Evolutionary conservation across 1,284 basidiomycete genomes (phyloP), one percentile per base, ranked within the genome.

Genomic region (Cutaneotrichosporon sp.): DNA sequence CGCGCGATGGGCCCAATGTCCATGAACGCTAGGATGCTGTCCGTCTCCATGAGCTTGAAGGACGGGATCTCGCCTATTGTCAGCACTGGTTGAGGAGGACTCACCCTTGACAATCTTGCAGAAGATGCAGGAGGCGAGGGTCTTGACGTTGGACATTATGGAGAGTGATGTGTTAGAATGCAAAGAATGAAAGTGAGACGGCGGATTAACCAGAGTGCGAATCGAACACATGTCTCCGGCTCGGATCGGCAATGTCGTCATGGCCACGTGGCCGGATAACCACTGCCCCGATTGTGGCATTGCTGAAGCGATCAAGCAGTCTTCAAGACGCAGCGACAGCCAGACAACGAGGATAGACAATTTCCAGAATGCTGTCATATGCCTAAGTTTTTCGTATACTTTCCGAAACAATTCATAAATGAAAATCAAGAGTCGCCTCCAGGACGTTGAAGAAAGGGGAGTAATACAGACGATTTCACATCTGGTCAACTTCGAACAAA

Each of bases 31-130:
- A 84, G 87, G 14, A 89, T 88, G 7, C 74, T 62, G 14, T 88
- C 86, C 0, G 90, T 92, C 77, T 94, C 92, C 42, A 90, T 70
- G 52, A 95, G 86, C 83, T 93, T 94, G 79, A 86, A 88, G 80
- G 90, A 90, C 51, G 91, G 82, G 70, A 82, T 82, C 60, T 82
- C 81, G 22, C 81, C 80, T 81, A 63, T 13, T 8, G 49, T 51
- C 11, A 51, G 49, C 49, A 3, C 49, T 13, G 21, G 42, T 60
- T 69, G 49, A 2, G 8, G 55, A 36, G 36, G 42, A 46, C 42
- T 31, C 56, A 87, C 92, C 90, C 82, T 91, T 91, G 82, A 93
- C 85, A 77, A 95, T 94, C 82, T 89, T 93, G 85, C 92, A 95
- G 83, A 95, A 95, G 72, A 94, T 81, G 78, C 92, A 94, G 63